Percentiles rank a stretch among this genome's conserved stretches.
These are phyloP conservation scores for Paraphoma sp. DNA, from an alignment of 2,329 filamentous ascomycete species.

Conservation along the genomic window DNA sequence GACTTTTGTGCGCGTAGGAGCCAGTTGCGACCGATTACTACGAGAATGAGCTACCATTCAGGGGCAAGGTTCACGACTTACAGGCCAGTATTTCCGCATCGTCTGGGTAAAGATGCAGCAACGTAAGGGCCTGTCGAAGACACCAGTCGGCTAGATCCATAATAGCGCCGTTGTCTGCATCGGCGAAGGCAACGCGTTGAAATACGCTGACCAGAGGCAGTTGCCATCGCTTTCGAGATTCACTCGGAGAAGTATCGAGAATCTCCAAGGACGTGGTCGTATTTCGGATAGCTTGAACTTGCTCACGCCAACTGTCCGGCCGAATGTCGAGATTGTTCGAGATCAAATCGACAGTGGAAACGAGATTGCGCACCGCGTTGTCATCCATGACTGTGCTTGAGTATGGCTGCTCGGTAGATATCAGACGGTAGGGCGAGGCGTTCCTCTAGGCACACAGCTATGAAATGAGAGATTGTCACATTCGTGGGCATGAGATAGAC, in stretches of 20 bases:
- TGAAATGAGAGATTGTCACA: background rate
- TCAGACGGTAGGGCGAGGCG: too few species aligned
- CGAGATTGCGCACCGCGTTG: constrained; percentile 14
- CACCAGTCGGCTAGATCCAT: constrained; percentile 59
- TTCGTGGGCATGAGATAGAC: background rate
- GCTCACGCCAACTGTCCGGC: constrained; percentile 41
- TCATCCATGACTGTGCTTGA: constrained; percentile 18
- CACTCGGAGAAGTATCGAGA: constrained; percentile 18
- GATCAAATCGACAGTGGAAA: constrained; percentile 41
- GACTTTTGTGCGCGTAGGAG: constrained; percentile 58
- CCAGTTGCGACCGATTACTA: constrained; percentile 60
- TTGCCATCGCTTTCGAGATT: constrained; percentile 28
- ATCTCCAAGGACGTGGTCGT: constrained; percentile 25
- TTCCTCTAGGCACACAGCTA: background rate
- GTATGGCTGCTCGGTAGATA: too few species aligned
- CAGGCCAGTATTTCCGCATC: constrained; percentile 53
- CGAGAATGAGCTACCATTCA: constrained; percentile 3
- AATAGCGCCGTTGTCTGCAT: constrained; percentile 55
- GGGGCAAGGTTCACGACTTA: constrained; percentile 28
- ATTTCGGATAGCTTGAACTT: constrained; percentile 26
- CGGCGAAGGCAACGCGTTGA: constrained; percentile 58
- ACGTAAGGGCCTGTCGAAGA: constrained; percentile 54
- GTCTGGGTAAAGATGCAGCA: constrained; percentile 54
- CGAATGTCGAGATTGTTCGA: constrained; percentile 38
- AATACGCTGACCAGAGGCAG: constrained; percentile 49